phyloP scores from a whole-genome alignment of 2,329 filamentous ascomycete species.

The Fusarium oligoseptatum region DNA sequence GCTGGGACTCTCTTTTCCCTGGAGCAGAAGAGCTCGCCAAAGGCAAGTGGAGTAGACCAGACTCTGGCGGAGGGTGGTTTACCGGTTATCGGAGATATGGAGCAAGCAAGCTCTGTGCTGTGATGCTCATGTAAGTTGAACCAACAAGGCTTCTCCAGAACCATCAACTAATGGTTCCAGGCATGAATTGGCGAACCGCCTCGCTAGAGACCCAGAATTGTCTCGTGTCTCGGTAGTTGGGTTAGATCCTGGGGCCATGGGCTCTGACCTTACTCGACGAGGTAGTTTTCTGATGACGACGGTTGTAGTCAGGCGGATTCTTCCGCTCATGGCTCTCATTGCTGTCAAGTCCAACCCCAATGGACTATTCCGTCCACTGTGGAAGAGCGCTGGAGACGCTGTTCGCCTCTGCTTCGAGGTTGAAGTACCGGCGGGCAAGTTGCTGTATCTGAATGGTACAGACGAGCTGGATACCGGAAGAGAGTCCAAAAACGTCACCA shows the following conservation, averaged over 20 bases:
- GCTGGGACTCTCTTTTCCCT: conserved; percentile 47
- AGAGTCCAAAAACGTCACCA: conserved; percentile 49
- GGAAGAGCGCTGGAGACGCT: conserved; percentile 52
- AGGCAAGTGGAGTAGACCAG: conserved; percentile 51
- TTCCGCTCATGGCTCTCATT: conserved; percentile 43
- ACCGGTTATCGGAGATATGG: conserved; percentile 54
- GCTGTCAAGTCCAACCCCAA: conserved; percentile 48
- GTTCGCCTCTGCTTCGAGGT: conserved; percentile 50
- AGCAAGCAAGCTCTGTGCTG: conserved; percentile 54
- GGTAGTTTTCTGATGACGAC: conserved; percentile 41
- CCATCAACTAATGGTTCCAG: conserved; percentile 33
- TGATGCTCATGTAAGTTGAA: conserved; percentile 53
- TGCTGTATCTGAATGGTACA: conserved; percentile 52
- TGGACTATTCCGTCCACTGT: conserved; percentile 45
- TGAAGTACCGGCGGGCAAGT: conserved; percentile 44
- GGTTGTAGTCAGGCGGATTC: conserved; percentile 41
- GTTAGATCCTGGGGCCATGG: conserved; percentile 56
- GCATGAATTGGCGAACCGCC: conserved; percentile 53
- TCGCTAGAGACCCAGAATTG: conserved; percentile 51
- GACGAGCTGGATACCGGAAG: conserved; percentile 45
- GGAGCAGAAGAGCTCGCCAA: conserved; percentile 50
- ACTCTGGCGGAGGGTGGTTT: conserved; percentile 46
- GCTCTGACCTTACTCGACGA: conserved; percentile 48
- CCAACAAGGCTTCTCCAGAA: neutral
- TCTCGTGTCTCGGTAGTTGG: conserved; percentile 53